Evolutionary conservation across 176 grass and related monocot species (phyloP).

Genomic region (Musa acuminata): DNA sequence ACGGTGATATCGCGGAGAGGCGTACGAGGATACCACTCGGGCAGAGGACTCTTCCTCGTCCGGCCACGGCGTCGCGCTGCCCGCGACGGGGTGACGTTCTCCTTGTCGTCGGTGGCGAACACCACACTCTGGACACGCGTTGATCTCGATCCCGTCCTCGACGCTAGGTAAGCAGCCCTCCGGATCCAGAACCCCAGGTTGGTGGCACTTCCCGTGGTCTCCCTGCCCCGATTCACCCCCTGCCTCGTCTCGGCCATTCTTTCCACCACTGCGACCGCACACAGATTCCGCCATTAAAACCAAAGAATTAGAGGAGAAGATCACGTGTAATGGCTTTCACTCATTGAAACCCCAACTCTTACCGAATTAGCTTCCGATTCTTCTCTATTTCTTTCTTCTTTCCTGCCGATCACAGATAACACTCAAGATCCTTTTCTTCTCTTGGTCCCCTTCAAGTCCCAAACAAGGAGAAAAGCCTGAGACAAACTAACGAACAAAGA

Average conservation of each 20-base stretch:
- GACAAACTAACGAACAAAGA: too few relatives aligned
- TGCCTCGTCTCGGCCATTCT: not conserved
- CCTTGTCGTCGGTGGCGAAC: not conserved
- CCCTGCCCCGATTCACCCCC: not conserved
- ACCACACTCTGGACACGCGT: not conserved
- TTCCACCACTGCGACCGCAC: not conserved
- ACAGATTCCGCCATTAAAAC: too few relatives aligned
- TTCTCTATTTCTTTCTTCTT: too few relatives aligned
- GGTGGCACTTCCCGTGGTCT: not conserved
- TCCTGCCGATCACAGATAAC: too few relatives aligned
- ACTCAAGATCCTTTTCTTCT: too few relatives aligned
- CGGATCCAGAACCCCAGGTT: not conserved
- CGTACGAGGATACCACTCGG: slow-evolving; percentile 14
- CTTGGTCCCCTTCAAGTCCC: too few relatives aligned
- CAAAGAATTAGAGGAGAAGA: too few relatives aligned
- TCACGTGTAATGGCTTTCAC: too few relatives aligned
- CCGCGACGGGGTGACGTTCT: slow-evolving; percentile 1
- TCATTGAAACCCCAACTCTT: too few relatives aligned
- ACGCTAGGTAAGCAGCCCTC: not conserved
- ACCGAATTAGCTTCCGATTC: too few relatives aligned
- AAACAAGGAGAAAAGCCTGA: too few relatives aligned
- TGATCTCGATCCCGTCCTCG: too few relatives aligned
- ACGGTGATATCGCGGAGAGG: slow-evolving; percentile 19
- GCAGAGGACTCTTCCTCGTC: slow-evolving; percentile 17
- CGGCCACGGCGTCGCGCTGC: not conserved